These are phyloP conservation scores for Sphaerulina vaccinii DNA, from an alignment of 2,329 filamentous ascomycete genomes.

Conservation along the genomic window DNA sequence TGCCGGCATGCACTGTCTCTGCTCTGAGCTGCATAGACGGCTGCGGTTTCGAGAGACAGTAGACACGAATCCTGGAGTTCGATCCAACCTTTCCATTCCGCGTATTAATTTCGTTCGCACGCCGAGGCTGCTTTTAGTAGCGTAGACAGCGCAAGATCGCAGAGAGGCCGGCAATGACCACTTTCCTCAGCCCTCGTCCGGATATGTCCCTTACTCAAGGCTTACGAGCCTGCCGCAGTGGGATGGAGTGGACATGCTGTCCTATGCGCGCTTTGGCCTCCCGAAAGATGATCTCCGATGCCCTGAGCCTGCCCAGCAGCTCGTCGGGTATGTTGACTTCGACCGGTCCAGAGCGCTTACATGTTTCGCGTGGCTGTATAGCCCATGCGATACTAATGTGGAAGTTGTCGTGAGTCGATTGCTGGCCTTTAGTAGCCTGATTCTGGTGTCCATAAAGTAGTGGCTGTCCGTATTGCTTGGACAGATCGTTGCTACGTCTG, in stretches of 20 bases:
- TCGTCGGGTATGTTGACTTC: conserved; percentile 1
- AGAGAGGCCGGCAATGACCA: too few species aligned
- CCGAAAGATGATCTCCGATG: conserved; percentile 34
- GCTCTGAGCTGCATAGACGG: too few species aligned
- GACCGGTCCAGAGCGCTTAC: conserved; percentile 1
- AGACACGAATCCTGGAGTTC: too few species aligned
- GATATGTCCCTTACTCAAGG: too few species aligned
- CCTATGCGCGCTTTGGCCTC: conserved; percentile 52
- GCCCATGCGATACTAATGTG: conserved; percentile 92
- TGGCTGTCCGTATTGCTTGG: conserved; percentile 63
- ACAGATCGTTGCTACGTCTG: conserved; percentile 62
- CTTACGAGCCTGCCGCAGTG: conserved; percentile 20
- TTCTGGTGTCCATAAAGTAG: conserved; percentile 58
- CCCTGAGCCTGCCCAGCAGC: conserved; percentile 17
- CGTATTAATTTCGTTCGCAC: too few species aligned
- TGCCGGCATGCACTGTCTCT: too few species aligned
- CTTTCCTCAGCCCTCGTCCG: too few species aligned
- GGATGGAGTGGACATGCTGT: conserved; percentile 35
- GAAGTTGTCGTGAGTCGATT: conserved; percentile 49
- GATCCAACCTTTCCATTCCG: too few species aligned
- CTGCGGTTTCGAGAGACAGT: too few species aligned
- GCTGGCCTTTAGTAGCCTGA: neutral
- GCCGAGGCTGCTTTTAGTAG: too few species aligned
- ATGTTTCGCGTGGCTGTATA: conserved; percentile 60
- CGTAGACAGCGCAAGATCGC: too few species aligned